Evolutionary conservation across 1,284 basidiomycete genomes (phyloP).

Genomic region (Rhizoctonia solani): DNA sequence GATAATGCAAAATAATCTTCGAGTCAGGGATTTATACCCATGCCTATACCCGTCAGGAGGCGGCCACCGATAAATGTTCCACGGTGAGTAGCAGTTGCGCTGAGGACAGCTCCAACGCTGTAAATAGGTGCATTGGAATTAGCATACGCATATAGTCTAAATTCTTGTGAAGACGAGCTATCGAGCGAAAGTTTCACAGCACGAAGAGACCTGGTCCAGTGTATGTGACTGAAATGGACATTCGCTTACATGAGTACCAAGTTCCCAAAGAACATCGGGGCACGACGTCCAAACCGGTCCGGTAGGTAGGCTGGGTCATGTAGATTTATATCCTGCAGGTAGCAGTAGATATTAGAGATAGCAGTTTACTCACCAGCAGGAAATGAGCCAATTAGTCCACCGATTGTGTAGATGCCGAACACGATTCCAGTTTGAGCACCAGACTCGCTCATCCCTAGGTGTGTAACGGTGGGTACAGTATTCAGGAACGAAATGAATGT

Average conservation of each 20-base stretch:
- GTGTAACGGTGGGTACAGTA: too few relatives aligned
- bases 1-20: background rate
- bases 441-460: conserved; percentile 49
- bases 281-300: conserved; percentile 57
- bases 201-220: too few relatives aligned
- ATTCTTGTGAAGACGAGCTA: too few relatives aligned
- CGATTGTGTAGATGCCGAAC: conserved; percentile 60
- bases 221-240: too few relatives aligned
- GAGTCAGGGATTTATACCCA: conserved; percentile 31
- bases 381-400: conserved; percentile 49
- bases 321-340: too few relatives aligned
- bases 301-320: conserved; percentile 57
- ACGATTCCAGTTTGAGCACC: conserved; percentile 57
- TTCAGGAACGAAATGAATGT: too few relatives aligned
- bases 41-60: conserved; percentile 53
- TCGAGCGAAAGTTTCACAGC: background rate
- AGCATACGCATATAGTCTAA: too few relatives aligned
- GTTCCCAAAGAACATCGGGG: conserved; percentile 59
- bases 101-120: conserved; percentile 55
- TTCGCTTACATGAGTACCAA: conserved; percentile 51
- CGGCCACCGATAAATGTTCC: conserved; percentile 57
- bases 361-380: conserved; percentile 52
- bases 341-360: too few relatives aligned
- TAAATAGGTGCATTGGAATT: too few relatives aligned
- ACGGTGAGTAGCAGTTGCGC: conserved; percentile 52